Conservation (phyloP, 345 rosid species). For the Salix exigua region DNA sequence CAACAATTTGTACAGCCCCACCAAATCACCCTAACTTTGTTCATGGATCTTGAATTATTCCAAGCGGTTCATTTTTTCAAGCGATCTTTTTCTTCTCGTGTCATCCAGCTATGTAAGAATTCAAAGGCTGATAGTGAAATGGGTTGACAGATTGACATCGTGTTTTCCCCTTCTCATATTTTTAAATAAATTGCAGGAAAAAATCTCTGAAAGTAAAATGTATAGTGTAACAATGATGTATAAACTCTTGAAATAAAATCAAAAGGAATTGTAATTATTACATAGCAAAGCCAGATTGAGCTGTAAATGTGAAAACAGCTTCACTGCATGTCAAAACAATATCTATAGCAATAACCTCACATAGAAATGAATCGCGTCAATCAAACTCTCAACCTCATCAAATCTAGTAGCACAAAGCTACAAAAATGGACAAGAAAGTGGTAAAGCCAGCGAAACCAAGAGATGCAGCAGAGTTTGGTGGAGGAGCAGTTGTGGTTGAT, state of each 20-base stretch:
- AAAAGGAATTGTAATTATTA: background rate
- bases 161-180: background rate
- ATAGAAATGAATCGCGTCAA: slow-evolving; percentile 21
- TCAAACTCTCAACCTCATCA: background rate
- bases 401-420: slow-evolving; percentile 35
- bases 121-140: slow-evolving; percentile 3
- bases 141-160: slow-evolving; percentile 12
- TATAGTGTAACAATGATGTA: too few relatives aligned
- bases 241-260: too few relatives aligned
- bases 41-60: background rate
- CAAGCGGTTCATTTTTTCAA: background rate
- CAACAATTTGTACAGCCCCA: background rate
- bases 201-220: too few relatives aligned
- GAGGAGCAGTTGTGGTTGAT: slow-evolving; percentile 18
- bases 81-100: background rate
- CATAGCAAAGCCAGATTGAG: background rate
- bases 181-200: background rate
- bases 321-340: slow-evolving; percentile 1
- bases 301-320: background rate
- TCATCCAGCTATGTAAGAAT: background rate
- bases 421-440: slow-evolving; percentile 25
- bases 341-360: slow-evolving; percentile 7
- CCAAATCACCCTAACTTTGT: background rate
- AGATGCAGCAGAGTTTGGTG: slow-evolving; percentile 39
- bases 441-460: slow-evolving; percentile 25